Conservation (phyloP, 805 yeast genomes). For the Wickerhamiella hasegawae region DNA sequence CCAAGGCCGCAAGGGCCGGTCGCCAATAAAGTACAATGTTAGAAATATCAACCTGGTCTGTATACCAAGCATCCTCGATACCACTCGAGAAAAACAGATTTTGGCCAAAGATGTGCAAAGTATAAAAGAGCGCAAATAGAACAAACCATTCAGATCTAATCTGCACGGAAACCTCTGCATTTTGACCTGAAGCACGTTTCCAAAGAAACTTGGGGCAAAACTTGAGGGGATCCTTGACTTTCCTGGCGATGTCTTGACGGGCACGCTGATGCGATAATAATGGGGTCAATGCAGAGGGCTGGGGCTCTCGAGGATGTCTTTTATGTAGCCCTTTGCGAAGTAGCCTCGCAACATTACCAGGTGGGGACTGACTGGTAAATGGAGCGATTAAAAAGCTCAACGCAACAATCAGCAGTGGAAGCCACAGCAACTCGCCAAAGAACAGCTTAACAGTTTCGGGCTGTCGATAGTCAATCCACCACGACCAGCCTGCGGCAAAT, state of each 20-base stretch:
- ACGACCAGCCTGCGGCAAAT: constrained; percentile 1
- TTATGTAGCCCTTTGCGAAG: constrained; percentile 1
- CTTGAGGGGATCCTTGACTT: background rate
- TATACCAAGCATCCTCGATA: constrained; percentile 3
- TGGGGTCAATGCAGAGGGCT: background rate
- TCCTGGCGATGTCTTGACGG: no score
- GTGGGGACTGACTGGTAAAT: constrained; percentile 4
- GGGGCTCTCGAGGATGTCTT: no score
- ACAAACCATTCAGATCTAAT: constrained; percentile 1
- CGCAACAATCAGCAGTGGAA: constrained; percentile 1
- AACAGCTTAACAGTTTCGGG: constrained; percentile 2
- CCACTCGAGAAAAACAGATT: constrained; percentile 4
- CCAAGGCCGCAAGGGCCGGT: constrained; percentile 1
- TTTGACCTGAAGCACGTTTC: background rate
- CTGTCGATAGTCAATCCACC: constrained; percentile 1
- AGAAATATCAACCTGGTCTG: background rate
- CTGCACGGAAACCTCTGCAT: background rate
- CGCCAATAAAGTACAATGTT: background rate
- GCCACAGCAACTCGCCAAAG: constrained; percentile 3
- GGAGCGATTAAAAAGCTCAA: constrained; percentile 2
- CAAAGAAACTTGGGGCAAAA: background rate
- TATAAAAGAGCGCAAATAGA: background rate
- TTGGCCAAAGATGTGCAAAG: background rate
- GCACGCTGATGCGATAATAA: no score
- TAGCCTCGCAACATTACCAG: constrained; percentile 4